These are phyloP conservation scores for Cystobasidium tubakii DNA, from an alignment of 768 basidiomycete genomes.

Conservation along the genomic window DNA sequence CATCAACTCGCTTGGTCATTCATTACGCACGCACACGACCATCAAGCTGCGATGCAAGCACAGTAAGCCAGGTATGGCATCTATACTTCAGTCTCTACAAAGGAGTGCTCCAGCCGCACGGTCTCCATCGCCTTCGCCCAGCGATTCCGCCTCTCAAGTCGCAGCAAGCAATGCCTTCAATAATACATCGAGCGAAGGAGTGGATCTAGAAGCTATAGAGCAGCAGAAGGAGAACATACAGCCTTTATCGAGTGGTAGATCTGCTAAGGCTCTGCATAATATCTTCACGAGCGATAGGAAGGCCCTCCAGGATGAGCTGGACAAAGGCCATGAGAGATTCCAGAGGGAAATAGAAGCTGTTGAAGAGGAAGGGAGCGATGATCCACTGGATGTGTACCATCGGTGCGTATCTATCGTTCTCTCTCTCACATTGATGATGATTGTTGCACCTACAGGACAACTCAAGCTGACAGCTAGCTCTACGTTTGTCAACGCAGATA, in stretches of 20 bases:
- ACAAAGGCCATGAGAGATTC: constrained; percentile 50
- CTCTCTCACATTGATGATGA: too few relatives aligned
- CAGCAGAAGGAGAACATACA: constrained; percentile 55
- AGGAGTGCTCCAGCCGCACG: background rate
- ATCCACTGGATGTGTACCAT: constrained; percentile 78
- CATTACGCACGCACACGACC: too few relatives aligned
- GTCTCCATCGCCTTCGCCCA: background rate
- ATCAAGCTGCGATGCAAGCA: background rate
- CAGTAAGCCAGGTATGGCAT: background rate
- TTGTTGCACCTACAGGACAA: too few relatives aligned
- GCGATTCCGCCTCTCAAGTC: background rate
- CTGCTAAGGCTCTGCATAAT: constrained; percentile 52
- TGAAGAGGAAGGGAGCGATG: constrained; percentile 54
- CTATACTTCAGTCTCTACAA: background rate
- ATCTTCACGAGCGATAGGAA: constrained; percentile 55
- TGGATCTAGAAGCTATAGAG: constrained; percentile 52
- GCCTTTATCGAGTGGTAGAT: constrained; percentile 52
- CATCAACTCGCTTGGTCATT: too few relatives aligned
- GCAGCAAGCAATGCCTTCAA: background rate
- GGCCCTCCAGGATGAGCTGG: constrained; percentile 59
- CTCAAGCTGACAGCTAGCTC: too few relatives aligned
- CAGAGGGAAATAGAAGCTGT: constrained; percentile 49
- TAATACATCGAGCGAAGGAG: constrained; percentile 41
- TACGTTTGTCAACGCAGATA: constrained; percentile 54
- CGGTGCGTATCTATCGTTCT: constrained; percentile 57